These are phyloP conservation scores for Metschnikowia amazonensis DNA, from an alignment of 805 yeast genomes.

Conservation along the genomic window DNA sequence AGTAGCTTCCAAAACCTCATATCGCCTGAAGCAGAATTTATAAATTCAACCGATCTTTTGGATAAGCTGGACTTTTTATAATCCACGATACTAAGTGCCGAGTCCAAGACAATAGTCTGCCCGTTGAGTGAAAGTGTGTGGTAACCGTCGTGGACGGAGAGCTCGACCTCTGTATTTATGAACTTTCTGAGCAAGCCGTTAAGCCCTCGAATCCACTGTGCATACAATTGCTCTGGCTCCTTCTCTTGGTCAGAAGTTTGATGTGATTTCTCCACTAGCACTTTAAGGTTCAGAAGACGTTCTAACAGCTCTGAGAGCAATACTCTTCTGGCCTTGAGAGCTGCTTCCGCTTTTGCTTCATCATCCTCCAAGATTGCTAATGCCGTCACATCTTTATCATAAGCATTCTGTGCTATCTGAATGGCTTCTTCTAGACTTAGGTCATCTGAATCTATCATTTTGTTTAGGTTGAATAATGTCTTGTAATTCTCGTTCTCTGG, in stretches of 20 bases:
- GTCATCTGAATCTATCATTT: constrained; percentile 15
- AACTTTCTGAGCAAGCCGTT: constrained; percentile 11
- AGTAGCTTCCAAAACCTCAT: constrained; percentile 13
- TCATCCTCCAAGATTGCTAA: constrained; percentile 4
- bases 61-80: not conserved
- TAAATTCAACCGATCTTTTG: constrained; percentile 4
- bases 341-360: constrained; percentile 6
- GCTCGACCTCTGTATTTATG: constrained; percentile 5
- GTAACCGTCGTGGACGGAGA: constrained; percentile 4
- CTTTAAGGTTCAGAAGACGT: constrained; percentile 5
- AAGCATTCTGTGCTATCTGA: constrained; percentile 12
- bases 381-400: constrained; percentile 8
- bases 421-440: constrained; percentile 16
- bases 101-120: constrained; percentile 6
- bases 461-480: constrained; percentile 13
- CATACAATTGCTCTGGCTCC: constrained; percentile 17
- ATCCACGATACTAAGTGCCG: constrained; percentile 8
- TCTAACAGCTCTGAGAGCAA: constrained; percentile 6
- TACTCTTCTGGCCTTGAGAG: not conserved
- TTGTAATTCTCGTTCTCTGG: constrained; percentile 17
- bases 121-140: not conserved
- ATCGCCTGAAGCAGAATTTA: constrained; percentile 9
- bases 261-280: constrained; percentile 2
- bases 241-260: not conserved
- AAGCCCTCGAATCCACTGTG: constrained; percentile 17